Percentiles rank a stretch among this genome's conserved stretches.
These are phyloP conservation scores for Pyrus betulifolia DNA, from an alignment of 306 rosid genomes.

Conservation along the genomic window DNA sequence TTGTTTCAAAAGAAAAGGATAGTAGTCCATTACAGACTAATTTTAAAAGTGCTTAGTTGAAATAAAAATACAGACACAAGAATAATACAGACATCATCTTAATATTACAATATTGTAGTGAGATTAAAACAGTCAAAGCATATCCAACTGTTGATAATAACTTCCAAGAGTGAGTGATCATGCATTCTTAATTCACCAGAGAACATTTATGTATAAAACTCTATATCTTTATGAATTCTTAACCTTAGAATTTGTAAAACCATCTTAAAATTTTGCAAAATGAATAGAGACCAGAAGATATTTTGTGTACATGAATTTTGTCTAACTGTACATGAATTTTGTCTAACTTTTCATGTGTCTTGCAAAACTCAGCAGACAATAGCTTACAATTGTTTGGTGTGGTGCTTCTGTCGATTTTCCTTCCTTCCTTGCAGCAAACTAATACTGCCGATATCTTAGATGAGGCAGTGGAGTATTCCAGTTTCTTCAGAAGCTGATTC, in stretches of 20 bases:
- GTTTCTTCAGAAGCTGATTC: too few relatives aligned
- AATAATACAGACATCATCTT: too few relatives aligned
- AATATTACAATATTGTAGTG: too few relatives aligned
- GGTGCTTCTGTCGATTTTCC: neutral
- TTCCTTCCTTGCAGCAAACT: constrained; percentile 59
- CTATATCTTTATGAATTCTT: neutral
- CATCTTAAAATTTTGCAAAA: neutral
- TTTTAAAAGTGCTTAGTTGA: too few relatives aligned
- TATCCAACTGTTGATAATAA: too few relatives aligned
- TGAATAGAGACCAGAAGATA: neutral
- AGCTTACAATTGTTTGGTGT: neutral
- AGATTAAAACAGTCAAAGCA: too few relatives aligned
- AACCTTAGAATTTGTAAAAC: neutral
- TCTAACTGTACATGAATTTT: neutral
- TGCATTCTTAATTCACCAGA: too few relatives aligned
- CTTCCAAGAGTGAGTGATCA: too few relatives aligned
- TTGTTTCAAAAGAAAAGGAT: too few relatives aligned
- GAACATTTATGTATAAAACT: too few relatives aligned
- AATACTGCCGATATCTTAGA: constrained; percentile 65
- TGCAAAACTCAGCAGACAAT: neutral
- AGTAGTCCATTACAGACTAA: too few relatives aligned
- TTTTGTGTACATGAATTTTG: neutral
- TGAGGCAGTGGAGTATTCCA: constrained; percentile 27
- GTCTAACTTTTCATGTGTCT: neutral
- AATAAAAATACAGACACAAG: too few relatives aligned